phyloP scores from a whole-genome alignment of 805 yeast genomes.

The Nakazawaea molendinolei region DNA sequence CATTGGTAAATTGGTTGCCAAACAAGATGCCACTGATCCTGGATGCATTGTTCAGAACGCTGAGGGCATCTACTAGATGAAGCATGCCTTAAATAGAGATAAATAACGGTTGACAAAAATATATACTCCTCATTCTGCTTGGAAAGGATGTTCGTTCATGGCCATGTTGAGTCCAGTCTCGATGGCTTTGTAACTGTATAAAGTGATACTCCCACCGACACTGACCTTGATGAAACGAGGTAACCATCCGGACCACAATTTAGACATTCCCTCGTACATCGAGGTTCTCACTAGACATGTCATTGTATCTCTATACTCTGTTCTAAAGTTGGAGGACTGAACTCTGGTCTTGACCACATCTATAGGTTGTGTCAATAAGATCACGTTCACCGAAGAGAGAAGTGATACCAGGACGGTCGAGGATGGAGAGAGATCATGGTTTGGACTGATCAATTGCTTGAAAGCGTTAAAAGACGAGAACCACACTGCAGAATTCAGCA shows the following conservation, averaged over 20 bases:
- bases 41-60: conserved; percentile 54
- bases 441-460: conserved; percentile 63
- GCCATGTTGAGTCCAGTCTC: conserved; percentile 38
- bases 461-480: conserved; percentile 76
- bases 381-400: conserved; percentile 65
- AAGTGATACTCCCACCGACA: conserved; percentile 63
- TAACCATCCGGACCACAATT: conserved; percentile 51
- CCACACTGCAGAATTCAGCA: conserved; percentile 72
- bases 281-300: conserved; percentile 45
- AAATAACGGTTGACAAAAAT: background rate
- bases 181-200: conserved; percentile 53
- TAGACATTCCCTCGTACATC: conserved; percentile 37
- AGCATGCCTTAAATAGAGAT: background rate
- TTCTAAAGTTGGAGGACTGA: conserved; percentile 68
- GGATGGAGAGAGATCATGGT: conserved; percentile 30
- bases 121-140: conserved; percentile 5
- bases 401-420: conserved; percentile 42
- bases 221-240: conserved; percentile 70
- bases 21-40: conserved; percentile 39
- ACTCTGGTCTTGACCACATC: conserved; percentile 84
- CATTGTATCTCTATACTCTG: conserved; percentile 53
- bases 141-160: conserved; percentile 30
- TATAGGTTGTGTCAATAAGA: conserved; percentile 77
- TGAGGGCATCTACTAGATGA: conserved; percentile 32
- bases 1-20: conserved; percentile 54